Conservation (phyloP, 139 green algal genomes). For the Chlorella sp. region DNA sequence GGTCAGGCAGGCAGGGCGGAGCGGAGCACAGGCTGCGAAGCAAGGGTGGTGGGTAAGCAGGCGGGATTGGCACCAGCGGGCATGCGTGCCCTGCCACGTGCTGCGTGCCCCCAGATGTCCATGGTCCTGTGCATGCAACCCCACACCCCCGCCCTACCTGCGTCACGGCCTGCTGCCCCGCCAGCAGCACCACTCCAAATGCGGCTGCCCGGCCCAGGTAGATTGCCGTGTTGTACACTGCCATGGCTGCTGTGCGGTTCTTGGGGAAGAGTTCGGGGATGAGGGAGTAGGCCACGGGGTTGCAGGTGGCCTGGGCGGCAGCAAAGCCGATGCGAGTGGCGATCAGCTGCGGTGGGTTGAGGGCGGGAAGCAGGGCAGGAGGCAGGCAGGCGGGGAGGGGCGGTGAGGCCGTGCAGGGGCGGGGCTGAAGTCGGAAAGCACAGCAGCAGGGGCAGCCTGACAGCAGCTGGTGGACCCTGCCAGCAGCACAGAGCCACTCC, state of each 20-base stretch:
- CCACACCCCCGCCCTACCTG: constrained; percentile 9
- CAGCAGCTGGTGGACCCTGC: too few species aligned
- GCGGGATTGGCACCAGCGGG: too few species aligned
- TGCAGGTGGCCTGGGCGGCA: constrained; percentile 79
- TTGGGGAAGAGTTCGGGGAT: constrained; percentile 91
- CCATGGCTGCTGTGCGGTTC: constrained; percentile 79
- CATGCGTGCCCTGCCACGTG: too few species aligned
- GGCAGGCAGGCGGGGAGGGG: too few species aligned
- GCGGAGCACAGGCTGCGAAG: too few species aligned
- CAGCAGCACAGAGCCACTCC: too few species aligned
- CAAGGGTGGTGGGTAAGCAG: too few species aligned
- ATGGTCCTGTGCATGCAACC: too few species aligned
- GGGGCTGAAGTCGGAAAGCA: too few species aligned
- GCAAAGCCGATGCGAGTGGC: constrained; percentile 78
- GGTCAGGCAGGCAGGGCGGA: too few species aligned
- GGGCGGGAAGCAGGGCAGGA: neutral
- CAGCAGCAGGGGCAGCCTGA: neutral
- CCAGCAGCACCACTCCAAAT: constrained; percentile 71
- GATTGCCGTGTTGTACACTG: constrained; percentile 88
- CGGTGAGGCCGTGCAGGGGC: neutral
- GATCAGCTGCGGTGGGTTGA: constrained; percentile 59
- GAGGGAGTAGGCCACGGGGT: constrained; percentile 80
- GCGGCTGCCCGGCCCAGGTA: constrained; percentile 84
- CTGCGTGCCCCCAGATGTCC: too few species aligned
- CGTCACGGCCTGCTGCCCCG: constrained; percentile 52